Base-by-base conservation (phyloP, 2,329 filamentous ascomycete species). In the Pyrenophora seminiperda region DNA sequence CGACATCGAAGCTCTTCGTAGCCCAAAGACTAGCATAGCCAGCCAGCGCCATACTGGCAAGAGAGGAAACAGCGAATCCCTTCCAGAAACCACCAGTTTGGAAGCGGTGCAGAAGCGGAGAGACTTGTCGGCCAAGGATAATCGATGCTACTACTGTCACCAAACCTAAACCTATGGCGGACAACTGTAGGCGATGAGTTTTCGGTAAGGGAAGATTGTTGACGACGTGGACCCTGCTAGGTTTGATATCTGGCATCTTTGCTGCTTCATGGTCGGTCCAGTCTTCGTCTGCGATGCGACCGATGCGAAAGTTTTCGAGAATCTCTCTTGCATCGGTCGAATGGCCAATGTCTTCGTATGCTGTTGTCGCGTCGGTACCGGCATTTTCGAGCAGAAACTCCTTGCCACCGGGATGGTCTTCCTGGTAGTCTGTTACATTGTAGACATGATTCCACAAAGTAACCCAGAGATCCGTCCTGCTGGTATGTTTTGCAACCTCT, bases 401-500 rank as follows among this genome's bases (percentile, higher is more conserved):
- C 18, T 64, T 63, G 11, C 76, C 76, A 10, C 66, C 65, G 1
- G 84, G 84, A 54, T 87, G 85, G 47, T 86, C 83, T 24, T 79
- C 70, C 1, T 82, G 54, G 55, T 86, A 87, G 33, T 78, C 75
- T 1, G 83, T 80, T 9, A 85, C 73, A 64, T 86, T 73, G 61
- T 84, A 86, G 2, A 87, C 83, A 69, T 54, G 36, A 11, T 53
- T 53, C 46, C 45, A 48, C 2, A 82, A 67, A 0, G 81, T 76
- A 14, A 83, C 73, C 81, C 80, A 83, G 55, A 79, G 79, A 49
- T 82, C 79, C 15, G 75, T 64, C 31, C 76, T 74, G 5, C 56
- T 73, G 36, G 74, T 68, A 50, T 82, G 81, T 50, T 79, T 80
- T 54, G 81, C 77, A 37, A 83, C 78, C 22, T 55, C 54, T 3